Evolutionary conservation across 352 stramenopile species (phyloP).

Genomic region (Phytophthora crassamura): DNA sequence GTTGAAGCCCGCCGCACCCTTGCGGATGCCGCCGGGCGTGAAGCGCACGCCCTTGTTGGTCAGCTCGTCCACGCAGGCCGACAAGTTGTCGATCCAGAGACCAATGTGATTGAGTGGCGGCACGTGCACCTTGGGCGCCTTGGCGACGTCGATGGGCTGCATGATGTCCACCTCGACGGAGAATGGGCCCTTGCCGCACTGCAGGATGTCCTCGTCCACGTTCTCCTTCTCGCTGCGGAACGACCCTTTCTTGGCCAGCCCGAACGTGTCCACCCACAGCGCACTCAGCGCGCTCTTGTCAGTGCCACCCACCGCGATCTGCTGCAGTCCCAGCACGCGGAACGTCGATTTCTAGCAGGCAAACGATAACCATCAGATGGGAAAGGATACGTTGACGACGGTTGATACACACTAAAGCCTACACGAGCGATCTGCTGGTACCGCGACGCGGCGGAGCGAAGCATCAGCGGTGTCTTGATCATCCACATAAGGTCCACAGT

Average conservation of each 20-base stretch:
- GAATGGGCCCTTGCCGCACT: conserved; percentile 91
- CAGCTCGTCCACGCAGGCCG: conserved; percentile 93
- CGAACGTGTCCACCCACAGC: conserved; percentile 88
- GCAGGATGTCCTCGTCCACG: conserved; percentile 98
- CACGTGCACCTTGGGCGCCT: conserved; percentile 94
- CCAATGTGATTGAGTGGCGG: conserved; percentile 98
- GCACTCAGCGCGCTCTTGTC: conserved; percentile 90
- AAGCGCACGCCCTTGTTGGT: conserved; percentile 94
- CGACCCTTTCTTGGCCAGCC: conserved; percentile 67
- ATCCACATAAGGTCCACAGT: conserved; percentile 13
- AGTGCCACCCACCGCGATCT: conserved; percentile 95
- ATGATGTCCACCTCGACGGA: conserved; percentile 99
- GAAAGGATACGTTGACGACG: not conserved
- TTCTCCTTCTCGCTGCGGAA: conserved; percentile 94
- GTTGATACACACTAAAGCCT: not conserved
- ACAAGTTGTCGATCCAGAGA: conserved; percentile 97
- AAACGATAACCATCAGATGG: not conserved
- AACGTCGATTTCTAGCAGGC: conserved; percentile 76
- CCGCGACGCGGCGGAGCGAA: conserved; percentile 8
- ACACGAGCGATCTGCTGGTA: conserved; percentile 23
- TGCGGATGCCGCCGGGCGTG: conserved; percentile 97
- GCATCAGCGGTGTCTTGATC: conserved; percentile 8
- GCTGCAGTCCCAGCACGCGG: conserved; percentile 96
- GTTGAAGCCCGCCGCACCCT: conserved; percentile 96
- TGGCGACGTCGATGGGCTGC: conserved; percentile 95